phyloP scores from a whole-genome alignment of 176 grass and related monocot species.

The Hyparrhenia diplandra region DNA sequence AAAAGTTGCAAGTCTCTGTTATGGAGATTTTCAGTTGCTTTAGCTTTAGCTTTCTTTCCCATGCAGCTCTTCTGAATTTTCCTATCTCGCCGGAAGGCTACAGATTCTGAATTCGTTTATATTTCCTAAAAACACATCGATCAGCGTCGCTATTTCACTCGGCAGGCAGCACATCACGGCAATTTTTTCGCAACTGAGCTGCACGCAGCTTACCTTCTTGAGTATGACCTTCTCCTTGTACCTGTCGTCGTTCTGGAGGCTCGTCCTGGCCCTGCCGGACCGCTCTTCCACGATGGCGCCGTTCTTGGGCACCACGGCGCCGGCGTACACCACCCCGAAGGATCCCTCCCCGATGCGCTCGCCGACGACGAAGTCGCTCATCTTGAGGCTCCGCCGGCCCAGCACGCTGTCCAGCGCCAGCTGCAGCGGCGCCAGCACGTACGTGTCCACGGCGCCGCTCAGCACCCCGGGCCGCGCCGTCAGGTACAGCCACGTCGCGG shows the following conservation, averaged over 20 bases:
- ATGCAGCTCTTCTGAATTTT: too few relatives aligned
- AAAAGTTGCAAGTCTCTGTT: not conserved
- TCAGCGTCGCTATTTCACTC: not conserved
- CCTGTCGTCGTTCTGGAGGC: slow-evolving; percentile 46
- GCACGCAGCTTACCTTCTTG: slow-evolving; percentile 53
- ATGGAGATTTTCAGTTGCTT: not conserved
- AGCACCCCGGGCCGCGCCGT: slow-evolving; percentile 85
- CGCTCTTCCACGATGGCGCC: slow-evolving; percentile 25
- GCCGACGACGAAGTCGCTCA: slow-evolving; percentile 79
- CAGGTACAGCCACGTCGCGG: slow-evolving; percentile 69
- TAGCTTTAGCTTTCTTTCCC: not conserved
- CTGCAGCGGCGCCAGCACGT: slow-evolving; percentile 84
- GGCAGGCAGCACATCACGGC: not conserved
- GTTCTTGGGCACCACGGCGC: slow-evolving; percentile 66
- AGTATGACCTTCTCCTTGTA: slow-evolving; percentile 95
- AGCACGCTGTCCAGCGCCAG: slow-evolving; percentile 58
- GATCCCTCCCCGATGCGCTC: slow-evolving; percentile 87
- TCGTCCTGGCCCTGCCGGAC: slow-evolving; percentile 39
- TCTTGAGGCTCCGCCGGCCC: slow-evolving; percentile 80
- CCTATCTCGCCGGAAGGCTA: too few relatives aligned
- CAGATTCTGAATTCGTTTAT: too few relatives aligned
- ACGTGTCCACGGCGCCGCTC: slow-evolving; percentile 69
- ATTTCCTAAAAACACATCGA: too few relatives aligned
- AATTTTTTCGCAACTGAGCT: not conserved
- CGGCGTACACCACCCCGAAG: slow-evolving; percentile 74